A percentile compares a stretch with the other conserved stretches of the same genome.
Conservation (phyloP, 306 rosid genomes). For the Fragaria iinumae region DNA sequence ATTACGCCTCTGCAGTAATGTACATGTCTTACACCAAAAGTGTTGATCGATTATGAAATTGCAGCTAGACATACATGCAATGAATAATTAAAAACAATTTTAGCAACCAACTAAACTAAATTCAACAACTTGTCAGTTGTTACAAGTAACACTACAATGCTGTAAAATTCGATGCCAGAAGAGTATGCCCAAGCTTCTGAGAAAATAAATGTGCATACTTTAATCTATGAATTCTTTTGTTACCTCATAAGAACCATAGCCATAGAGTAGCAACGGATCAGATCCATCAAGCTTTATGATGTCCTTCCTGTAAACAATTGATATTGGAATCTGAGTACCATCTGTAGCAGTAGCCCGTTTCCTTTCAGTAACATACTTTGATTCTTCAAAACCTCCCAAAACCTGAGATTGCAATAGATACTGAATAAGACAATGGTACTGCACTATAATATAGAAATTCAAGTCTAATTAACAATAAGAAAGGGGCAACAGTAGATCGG, state of each 20-base stretch:
- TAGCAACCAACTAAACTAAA: background rate
- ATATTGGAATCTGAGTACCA: constrained; percentile 79
- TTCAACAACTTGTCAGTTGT: background rate
- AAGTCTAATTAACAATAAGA: background rate
- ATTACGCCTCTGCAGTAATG: constrained; percentile 17
- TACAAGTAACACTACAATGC: constrained; percentile 1
- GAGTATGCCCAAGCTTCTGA: background rate
- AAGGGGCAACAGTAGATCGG: background rate
- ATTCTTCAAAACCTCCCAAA: constrained; percentile 80
- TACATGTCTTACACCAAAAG: constrained; percentile 14
- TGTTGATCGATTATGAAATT: constrained; percentile 12
- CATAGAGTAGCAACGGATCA: constrained; percentile 85
- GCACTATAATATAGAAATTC: constrained; percentile 9
- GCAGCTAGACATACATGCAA: background rate
- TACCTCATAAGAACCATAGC: constrained; percentile 99
- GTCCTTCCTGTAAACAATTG: constrained; percentile 80
- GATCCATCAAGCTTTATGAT: constrained; percentile 84
- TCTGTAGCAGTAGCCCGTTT: constrained; percentile 78
- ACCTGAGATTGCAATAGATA: constrained; percentile 45
- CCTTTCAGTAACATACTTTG: constrained; percentile 79
- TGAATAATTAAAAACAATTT: background rate
- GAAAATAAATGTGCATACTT: background rate
- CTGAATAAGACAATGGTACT: background rate
- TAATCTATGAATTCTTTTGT: constrained; percentile 4
- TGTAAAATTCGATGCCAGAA: background rate